Conservation (phyloP, 2,329 filamentous ascomycete species). For the Ascochyta koolunga region DNA sequence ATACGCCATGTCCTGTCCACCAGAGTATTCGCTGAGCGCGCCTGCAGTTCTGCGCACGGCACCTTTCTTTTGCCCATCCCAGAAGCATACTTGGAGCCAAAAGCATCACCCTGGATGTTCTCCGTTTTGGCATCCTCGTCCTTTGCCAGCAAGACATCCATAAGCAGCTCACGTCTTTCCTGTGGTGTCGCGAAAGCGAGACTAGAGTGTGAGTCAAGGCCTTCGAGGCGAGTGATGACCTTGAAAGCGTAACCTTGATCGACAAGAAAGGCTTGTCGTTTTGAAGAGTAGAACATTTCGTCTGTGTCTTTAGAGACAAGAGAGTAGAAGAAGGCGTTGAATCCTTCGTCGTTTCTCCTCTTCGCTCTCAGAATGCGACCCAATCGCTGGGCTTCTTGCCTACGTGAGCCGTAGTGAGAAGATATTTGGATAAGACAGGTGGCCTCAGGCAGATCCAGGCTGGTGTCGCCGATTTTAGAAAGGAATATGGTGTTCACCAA, state of each 20-base stretch:
- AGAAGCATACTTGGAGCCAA: conserved; percentile 56
- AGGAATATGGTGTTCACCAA: conserved; percentile 91
- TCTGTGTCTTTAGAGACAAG: conserved; percentile 96
- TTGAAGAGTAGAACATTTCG: conserved; percentile 97
- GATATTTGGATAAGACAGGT: conserved; percentile 98
- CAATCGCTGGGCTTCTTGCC: conserved; percentile 92
- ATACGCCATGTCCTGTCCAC: conserved; percentile 96
- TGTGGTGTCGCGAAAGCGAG: conserved; percentile 79
- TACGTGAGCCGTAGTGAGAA: conserved; percentile 93
- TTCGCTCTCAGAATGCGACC: conserved; percentile 95
- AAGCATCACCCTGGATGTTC: conserved; percentile 71
- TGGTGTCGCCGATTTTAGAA: conserved; percentile 97
- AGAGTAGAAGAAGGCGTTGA: conserved; percentile 99
- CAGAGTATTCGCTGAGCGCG: conserved; percentile 82
- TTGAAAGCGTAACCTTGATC: conserved; percentile 99
- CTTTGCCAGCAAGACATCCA: conserved; percentile 87
- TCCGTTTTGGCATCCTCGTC: conserved; percentile 74
- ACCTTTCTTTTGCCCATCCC: conserved; percentile 57
- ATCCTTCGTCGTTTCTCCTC: conserved; percentile 93
- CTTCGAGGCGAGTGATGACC: conserved; percentile 93
- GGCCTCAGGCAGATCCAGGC: conserved; percentile 94
- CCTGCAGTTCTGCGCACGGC: conserved; percentile 80
- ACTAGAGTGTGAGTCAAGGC: conserved; percentile 81
- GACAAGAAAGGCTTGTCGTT: conserved; percentile 94
- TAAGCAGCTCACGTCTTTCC: conserved; percentile 83